A percentile compares a stretch with the other conserved stretches of the same genome.
Conservation (phyloP, 345 rosid genomes). For the Lepidium didymum region DNA sequence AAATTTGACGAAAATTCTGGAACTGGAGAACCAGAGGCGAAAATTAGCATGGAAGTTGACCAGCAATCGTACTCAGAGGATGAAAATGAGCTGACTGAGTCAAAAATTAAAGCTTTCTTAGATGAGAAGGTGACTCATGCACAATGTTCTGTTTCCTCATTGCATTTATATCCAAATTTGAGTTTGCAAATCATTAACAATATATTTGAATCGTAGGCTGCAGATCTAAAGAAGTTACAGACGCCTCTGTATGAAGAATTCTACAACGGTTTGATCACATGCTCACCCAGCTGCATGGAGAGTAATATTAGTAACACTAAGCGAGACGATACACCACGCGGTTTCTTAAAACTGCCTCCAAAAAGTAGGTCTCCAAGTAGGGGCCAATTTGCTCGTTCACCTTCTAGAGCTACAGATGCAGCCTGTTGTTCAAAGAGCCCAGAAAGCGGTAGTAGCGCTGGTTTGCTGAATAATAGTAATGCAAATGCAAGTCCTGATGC, state of each 20-base stretch:
- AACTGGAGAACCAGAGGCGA: conserved; percentile 25
- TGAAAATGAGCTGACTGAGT: conserved; percentile 78
- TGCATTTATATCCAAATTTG: background rate
- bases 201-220: conserved; percentile 41
- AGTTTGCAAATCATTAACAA: background rate
- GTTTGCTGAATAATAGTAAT: background rate
- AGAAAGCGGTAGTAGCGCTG: conserved; percentile 34
- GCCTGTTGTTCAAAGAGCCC: conserved; percentile 50
- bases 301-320: conserved; percentile 11
- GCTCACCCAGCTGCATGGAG: conserved; percentile 47
- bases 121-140: conserved; percentile 53
- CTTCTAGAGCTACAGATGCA: conserved; percentile 42
- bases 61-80: conserved; percentile 49
- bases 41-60: conserved; percentile 8
- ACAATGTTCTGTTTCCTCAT: background rate
- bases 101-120: conserved; percentile 77
- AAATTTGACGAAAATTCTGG: conserved; percentile 37
- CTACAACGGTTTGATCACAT: conserved; percentile 57
- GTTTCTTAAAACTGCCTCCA: conserved; percentile 77
- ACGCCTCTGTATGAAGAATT: conserved; percentile 81
- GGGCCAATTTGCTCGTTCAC: conserved; percentile 44
- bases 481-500: background rate
- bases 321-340: conserved; percentile 45
- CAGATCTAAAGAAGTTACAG: conserved; percentile 82
- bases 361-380: conserved; percentile 68